Percentiles rank a stretch among this genome's conserved stretches.
These are phyloP conservation scores for Annona squamosa DNA, from an alignment of 164 flowering plant genomes.

Conservation along the genomic window DNA sequence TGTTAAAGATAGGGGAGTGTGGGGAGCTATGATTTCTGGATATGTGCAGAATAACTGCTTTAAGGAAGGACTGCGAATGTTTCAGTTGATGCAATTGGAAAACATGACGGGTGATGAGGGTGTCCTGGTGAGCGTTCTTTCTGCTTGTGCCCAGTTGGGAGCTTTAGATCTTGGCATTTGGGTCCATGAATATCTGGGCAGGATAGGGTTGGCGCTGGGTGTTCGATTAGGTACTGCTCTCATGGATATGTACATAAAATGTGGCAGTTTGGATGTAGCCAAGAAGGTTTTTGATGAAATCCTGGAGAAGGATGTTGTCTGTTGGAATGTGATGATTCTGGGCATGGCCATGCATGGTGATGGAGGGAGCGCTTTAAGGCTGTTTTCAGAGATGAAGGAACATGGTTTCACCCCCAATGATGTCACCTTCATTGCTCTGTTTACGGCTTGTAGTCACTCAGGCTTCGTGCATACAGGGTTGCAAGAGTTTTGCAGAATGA, in stretches of 20 bases:
- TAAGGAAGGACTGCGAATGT: constrained; percentile 50
- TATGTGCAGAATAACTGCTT: constrained; percentile 59
- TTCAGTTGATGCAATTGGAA: constrained; percentile 42
- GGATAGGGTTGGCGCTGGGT: constrained; percentile 15
- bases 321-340: constrained; percentile 62
- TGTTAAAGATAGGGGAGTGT: constrained; percentile 46
- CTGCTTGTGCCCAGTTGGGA: constrained; percentile 67
- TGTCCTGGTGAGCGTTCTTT: constrained; percentile 40
- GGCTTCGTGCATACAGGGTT: constrained; percentile 46
- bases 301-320: constrained; percentile 31
- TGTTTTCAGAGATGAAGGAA: constrained; percentile 45
- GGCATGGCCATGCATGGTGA: constrained; percentile 55
- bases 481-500: constrained; percentile 36
- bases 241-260: constrained; percentile 55
- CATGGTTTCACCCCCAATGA: constrained; percentile 40
- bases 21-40: constrained; percentile 67
- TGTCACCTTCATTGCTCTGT: constrained; percentile 47
- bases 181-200: constrained; percentile 37
- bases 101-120: constrained; percentile 47
- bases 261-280: constrained; percentile 44
- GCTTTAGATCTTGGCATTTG: constrained; percentile 53
- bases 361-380: constrained; percentile 36
- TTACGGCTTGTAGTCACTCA: constrained; percentile 56
- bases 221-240: constrained; percentile 41
- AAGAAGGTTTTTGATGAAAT: constrained; percentile 34